Conservation (phyloP, 805 yeast genomes). For the Candida orba region DNA sequence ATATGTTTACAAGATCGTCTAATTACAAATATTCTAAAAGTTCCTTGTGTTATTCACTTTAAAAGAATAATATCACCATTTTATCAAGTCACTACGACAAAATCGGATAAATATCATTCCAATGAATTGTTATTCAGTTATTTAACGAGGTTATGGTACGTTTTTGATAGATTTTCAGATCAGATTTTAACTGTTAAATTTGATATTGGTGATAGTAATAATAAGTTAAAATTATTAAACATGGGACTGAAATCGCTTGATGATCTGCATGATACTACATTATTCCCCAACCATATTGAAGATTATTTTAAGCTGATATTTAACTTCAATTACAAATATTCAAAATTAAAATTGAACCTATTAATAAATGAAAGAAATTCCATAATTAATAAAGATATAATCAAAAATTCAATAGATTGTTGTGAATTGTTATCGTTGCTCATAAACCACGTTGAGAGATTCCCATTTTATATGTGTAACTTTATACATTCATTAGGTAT, state of each 20-base stretch:
- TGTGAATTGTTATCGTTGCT: slow-evolving; percentile 4
- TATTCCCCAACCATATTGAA: slow-evolving; percentile 8
- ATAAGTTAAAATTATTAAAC: slow-evolving; percentile 18
- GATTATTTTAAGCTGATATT: slow-evolving; percentile 16
- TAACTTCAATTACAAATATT: slow-evolving; percentile 21
- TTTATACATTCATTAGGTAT: slow-evolving; percentile 7
- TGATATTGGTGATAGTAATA: slow-evolving; percentile 28
- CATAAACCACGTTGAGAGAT: slow-evolving; percentile 1
- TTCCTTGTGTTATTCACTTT: slow-evolving; percentile 28
- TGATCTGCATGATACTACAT: slow-evolving; percentile 21
- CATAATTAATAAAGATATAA: slow-evolving; percentile 12
- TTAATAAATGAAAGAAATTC: slow-evolving; percentile 6
- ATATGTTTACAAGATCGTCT: slow-evolving; percentile 27
- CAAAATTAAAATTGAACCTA: slow-evolving; percentile 18
- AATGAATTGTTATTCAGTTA: slow-evolving; percentile 23
- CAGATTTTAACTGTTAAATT: slow-evolving; percentile 27
- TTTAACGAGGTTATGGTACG: slow-evolving; percentile 24
- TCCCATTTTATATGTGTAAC: slow-evolving; percentile 14
- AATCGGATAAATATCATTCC: slow-evolving; percentile 8
- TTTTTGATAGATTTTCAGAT: slow-evolving; percentile 27
- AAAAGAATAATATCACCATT: slow-evolving; percentile 28
- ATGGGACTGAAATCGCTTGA: slow-evolving; percentile 21
- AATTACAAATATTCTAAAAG: slow-evolving; percentile 20
- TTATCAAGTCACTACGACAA: slow-evolving; percentile 16
- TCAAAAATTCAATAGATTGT: slow-evolving; percentile 17